Evolutionary conservation across 768 basidiomycete genomes (phyloP).

Genomic region (Obba rivulosa): DNA sequence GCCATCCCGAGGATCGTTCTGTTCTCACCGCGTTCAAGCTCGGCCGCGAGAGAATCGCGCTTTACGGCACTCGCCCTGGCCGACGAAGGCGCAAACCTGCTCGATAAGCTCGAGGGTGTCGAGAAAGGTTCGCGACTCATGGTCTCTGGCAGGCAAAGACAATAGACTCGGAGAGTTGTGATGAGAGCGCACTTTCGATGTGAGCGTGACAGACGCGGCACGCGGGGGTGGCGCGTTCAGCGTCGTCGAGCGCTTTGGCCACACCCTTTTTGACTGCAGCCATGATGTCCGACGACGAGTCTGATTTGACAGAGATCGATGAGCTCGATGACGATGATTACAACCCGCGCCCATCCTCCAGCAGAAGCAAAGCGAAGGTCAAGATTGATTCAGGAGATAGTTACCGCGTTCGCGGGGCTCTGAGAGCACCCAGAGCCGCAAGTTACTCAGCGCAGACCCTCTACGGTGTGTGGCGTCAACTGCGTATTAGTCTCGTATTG

Average conservation of each 20-base stretch:
- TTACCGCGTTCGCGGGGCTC: constrained; percentile 20
- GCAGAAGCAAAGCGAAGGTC: constrained; percentile 6
- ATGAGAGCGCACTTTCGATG: neutral
- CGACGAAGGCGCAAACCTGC: constrained; percentile 11
- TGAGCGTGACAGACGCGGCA: neutral
- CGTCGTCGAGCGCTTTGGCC: neutral
- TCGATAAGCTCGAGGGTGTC: constrained; percentile 16
- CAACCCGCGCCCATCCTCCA: constrained; percentile 3
- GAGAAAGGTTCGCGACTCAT: constrained; percentile 20
- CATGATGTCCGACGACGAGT: constrained; percentile 12
- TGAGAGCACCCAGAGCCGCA: constrained; percentile 19
- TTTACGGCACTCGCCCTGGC: constrained; percentile 37
- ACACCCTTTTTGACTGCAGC: constrained; percentile 1
- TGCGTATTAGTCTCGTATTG: neutral
- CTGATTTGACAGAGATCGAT: constrained; percentile 25
- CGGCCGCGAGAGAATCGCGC: constrained; percentile 62
- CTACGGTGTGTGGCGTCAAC: constrained; percentile 20
- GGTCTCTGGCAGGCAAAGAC: constrained; percentile 1
- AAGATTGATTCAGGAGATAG: too few species aligned
- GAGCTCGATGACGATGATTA: constrained; percentile 19
- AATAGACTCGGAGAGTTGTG: too few species aligned
- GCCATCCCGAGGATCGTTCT: neutral
- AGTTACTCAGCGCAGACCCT: constrained; percentile 29
- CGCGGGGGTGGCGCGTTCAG: neutral
- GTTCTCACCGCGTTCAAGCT: constrained; percentile 55